Percentiles rank a stretch among this genome's conserved stretches.
phyloP scores from a whole-genome alignment of 306 rosid genomes.

The Malus orientalis region DNA sequence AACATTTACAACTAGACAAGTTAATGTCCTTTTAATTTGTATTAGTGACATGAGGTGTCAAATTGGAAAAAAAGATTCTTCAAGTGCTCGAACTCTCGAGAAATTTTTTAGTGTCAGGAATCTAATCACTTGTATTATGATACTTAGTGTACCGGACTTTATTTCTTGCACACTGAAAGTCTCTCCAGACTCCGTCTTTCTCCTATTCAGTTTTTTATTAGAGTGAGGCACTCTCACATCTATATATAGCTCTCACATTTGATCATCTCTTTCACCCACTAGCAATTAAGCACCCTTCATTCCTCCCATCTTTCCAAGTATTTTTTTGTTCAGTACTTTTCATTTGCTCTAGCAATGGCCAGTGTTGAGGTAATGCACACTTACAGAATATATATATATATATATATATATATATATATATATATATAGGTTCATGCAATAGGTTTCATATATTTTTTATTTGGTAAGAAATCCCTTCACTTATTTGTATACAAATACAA shows the following conservation, averaged over 20 bases:
- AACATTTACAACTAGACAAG: constrained; percentile 53
- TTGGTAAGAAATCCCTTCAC: not conserved
- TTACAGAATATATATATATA: not conserved
- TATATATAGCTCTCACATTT: constrained; percentile 55
- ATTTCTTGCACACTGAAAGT: too few species aligned
- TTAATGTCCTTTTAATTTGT: constrained; percentile 35
- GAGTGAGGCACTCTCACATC: constrained; percentile 2
- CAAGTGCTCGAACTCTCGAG: constrained; percentile 16
- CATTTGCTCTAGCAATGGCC: constrained; percentile 61
- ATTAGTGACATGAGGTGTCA: constrained; percentile 49
- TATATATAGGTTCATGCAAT: too few species aligned
- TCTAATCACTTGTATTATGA: too few species aligned
- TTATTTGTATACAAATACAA: not conserved
- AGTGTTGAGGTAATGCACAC: constrained; percentile 59
- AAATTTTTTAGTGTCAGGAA: too few species aligned
- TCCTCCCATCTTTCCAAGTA: not conserved
- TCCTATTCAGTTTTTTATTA: constrained; percentile 1
- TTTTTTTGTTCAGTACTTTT: constrained; percentile 2
- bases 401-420: too few species aligned
- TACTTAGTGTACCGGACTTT: too few species aligned
- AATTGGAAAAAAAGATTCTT: constrained; percentile 52
- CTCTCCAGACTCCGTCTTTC: not conserved
- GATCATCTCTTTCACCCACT: constrained; percentile 33
- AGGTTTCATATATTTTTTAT: too few species aligned
- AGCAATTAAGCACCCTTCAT: constrained; percentile 12